Evolutionary conservation across 306 rosid genomes (phyloP), one percentile per base, ranked within the genome.

Genomic region (Trifolium dubium): DNA sequence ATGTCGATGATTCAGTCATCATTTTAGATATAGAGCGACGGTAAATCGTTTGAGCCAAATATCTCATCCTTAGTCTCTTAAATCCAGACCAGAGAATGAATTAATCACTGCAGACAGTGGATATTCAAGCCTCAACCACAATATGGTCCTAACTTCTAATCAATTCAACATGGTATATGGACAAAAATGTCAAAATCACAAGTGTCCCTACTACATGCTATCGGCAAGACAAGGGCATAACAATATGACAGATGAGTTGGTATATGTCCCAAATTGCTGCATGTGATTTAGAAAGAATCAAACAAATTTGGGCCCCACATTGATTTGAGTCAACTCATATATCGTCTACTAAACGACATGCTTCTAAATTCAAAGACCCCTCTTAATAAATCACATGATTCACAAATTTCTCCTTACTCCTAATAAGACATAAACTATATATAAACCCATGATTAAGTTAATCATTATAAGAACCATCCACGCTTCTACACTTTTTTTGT

Each of bases 401-500:
- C 71, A 61, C 39, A 60, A 12, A 72, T 74, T 82, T 75, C 73
- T 64, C 50, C 61, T 46, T 54, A 65, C 77, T 58, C 81, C 69
- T 43, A 23, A 8, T 32, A 30, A 59, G 46, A 64, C 32, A 37
- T 18, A 31, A 58, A 71, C 75, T 71, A 72, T 29, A 71, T 67
- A 23, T 65, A 10, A 41, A 4, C 68, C 37, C 62, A 17, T 46
- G 31, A n/a, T 49, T 68, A 13, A 66, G 60, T 54, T 69, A 30
- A 54, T 62, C 76, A 39, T 2, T 6, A 23, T 23, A 12, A 67
- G 86, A 88, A 88, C 76, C 90, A 82, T 80, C 90, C 83, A 58
- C 44, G 85, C 85, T 76, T 74, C 75, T 76, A 49, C 91, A 40
- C 63, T 72, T 61, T 67, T 61, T 58, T 81, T 90, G 90, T 86